Conservation (phyloP, 441 rosid genomes). For the Adansonia madagascariensis region DNA sequence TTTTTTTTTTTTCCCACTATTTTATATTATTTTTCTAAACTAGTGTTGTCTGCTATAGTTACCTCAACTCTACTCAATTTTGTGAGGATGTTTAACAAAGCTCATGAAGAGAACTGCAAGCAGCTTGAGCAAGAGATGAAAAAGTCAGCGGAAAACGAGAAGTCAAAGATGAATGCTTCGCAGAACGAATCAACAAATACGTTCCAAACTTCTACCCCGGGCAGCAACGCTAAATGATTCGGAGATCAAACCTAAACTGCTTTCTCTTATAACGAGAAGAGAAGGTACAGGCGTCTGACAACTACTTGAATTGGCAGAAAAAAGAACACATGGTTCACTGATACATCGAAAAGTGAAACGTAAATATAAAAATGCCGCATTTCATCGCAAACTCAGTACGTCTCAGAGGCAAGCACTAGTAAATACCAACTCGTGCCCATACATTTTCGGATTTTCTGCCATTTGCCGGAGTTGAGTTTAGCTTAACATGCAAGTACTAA, state of each 20-base stretch:
- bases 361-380: not conserved
- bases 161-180: constrained; percentile 42
- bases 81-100: constrained; percentile 74
- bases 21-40: not conserved
- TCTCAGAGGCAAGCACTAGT: not conserved
- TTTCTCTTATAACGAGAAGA: constrained; percentile 2
- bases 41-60: constrained; percentile 46
- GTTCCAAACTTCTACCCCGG: constrained; percentile 31
- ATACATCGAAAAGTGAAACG: not conserved
- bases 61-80: constrained; percentile 76
- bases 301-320: constrained; percentile 9
- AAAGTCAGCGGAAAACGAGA: constrained; percentile 56
- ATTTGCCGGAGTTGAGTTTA: not conserved
- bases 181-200: constrained; percentile 41
- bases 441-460: not conserved
- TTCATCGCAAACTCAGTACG: not conserved
- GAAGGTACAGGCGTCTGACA: not conserved
- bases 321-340: not conserved
- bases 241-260: constrained; percentile 11
- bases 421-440: not conserved
- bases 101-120: constrained; percentile 79
- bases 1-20: not conserved
- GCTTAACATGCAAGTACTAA: not conserved
- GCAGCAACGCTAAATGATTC: constrained; percentile 35
- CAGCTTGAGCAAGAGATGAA: constrained; percentile 72